These are phyloP conservation scores for Eucalyptus dawsonii DNA, from an alignment of 345 rosid species.

Conservation along the genomic window DNA sequence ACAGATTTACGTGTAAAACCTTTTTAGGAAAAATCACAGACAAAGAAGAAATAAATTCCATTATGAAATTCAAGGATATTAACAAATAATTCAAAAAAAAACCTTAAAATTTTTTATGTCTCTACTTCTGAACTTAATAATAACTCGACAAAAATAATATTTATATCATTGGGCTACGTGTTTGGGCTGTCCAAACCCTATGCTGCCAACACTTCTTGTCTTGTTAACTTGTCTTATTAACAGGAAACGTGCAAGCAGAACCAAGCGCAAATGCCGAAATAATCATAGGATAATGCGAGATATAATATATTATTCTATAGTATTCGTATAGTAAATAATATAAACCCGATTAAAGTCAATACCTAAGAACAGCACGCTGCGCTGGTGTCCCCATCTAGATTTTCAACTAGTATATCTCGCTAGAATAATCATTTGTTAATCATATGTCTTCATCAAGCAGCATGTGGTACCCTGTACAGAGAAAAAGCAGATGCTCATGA, in stretches of 20 bases:
- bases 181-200: background rate
- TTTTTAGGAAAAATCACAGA: background rate
- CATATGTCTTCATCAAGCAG: background rate
- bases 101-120: background rate
- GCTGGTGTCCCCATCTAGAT: background rate
- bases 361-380: background rate
- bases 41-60: too few species aligned
- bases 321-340: background rate
- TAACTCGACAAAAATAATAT: background rate
- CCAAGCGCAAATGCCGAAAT: background rate
- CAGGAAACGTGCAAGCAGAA: background rate
- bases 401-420: background rate
- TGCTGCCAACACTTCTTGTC: background rate
- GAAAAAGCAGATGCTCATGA: background rate
- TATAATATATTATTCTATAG: background rate
- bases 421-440: background rate
- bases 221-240: background rate
- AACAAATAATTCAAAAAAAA: too few species aligned
- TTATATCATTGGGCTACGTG: background rate
- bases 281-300: background rate
- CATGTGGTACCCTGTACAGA: background rate
- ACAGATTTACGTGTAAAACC: background rate
- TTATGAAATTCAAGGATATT: background rate
- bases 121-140: background rate
- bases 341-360: background rate